Percentiles rank a stretch among this genome's conserved stretches.
These are phyloP conservation scores for Colletotrichum somersetense DNA, from an alignment of 2,329 filamentous ascomycete genomes.

Conservation along the genomic window DNA sequence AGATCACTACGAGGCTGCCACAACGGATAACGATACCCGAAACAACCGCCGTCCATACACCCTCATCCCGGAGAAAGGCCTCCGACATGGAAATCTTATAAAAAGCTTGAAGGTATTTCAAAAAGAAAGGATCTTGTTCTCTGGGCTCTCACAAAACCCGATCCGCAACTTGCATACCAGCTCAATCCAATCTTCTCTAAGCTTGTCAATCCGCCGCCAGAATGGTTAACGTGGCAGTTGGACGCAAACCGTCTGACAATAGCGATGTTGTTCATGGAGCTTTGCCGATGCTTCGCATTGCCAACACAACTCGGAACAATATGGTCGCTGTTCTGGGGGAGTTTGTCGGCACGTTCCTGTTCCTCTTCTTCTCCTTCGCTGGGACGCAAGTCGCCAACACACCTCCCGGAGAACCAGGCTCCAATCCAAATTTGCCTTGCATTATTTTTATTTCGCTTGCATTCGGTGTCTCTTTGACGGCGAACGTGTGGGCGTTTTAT, in stretches of 20 bases:
- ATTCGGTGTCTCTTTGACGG: conserved; percentile 64
- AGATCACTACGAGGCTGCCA: neutral
- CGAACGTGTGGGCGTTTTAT: conserved; percentile 70
- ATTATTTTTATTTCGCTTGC: conserved; percentile 64
- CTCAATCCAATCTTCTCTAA: neutral
- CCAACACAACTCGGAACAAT: conserved; percentile 48
- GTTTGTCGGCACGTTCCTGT: conserved; percentile 67
- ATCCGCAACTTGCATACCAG: neutral
- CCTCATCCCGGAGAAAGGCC: neutral
- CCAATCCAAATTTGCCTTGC: conserved; percentile 48
- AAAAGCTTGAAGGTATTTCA: neutral
- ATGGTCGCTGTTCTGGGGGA: conserved; percentile 61
- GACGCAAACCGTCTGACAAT: neutral
- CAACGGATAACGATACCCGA: neutral
- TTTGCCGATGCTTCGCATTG: conserved; percentile 33
- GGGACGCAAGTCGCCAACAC: conserved; percentile 53
- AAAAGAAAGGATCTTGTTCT: too few relatives aligned
- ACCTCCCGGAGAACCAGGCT: neutral
- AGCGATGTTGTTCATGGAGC: conserved; percentile 9
- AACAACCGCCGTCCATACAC: neutral
- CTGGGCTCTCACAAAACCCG: neutral
- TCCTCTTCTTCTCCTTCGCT: conserved; percentile 60
- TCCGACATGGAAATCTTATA: neutral
- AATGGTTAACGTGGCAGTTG: neutral
- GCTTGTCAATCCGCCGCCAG: neutral